Evolutionary conservation across 768 basidiomycete species (phyloP), one percentile per base, ranked within the genome.

Genomic region (Dictyophora rubrovolvata): DNA sequence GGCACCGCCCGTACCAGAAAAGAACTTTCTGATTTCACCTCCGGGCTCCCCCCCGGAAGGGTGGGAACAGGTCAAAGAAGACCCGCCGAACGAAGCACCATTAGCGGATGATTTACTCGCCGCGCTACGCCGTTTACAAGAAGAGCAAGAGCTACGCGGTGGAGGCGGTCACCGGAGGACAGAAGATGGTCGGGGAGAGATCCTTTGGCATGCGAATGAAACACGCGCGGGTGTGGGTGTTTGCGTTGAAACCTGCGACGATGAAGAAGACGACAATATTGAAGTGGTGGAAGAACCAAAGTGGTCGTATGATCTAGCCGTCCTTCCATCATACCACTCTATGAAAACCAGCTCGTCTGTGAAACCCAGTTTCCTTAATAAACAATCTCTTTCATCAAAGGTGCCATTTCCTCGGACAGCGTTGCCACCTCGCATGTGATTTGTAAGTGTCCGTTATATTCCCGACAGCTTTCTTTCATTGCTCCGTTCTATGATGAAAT

Each of bases 21-120:
- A 92, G 72, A 98, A 98, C 73, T 98, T 97, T 73, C 79, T 99
- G 51, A 94, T 99, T 63, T 98, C 96, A 0, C 96, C 96, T 0
- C 96, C 96, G 3, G 96, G 96, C 5, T 96, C 93, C 0, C 96
- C 96, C 0, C 96, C 96, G 0, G 85, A 94, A 1, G 96, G 94
- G 2, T 99, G 96, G 96, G 93, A 96, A 67, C 92, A 80, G 21
- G 81, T 93, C 59, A 75, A 75, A 53, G 95, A 98, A 71, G 93
- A 94, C 8, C 90, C 92, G 17, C 95, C 95, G 0, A 97, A 97
- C 67, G 69, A 74, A 2, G 72, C 79, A 1, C 86, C 93, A 5
- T 80, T 96, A 22, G 95, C 95, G 0, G 84, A 88, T 21, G 95
- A 98, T 68, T 79, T 98, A 63, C 87, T 92, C 23, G 67, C 75